Evolutionary conservation across 805 yeast species (phyloP).

Genomic region (Candida anglica): DNA sequence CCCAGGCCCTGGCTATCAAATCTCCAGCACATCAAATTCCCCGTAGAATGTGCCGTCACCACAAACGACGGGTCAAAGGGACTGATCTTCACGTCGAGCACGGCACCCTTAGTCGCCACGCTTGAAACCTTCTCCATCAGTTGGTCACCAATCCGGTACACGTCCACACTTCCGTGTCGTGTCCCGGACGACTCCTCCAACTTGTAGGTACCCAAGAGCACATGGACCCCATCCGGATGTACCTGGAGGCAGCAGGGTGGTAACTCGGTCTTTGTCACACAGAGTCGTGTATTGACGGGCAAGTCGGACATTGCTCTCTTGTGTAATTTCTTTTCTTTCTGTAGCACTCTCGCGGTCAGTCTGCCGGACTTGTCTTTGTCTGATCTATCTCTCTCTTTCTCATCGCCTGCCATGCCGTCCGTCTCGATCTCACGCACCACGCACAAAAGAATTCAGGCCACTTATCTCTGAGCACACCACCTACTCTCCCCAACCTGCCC

Average conservation of each 20-base stretch:
- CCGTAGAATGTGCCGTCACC: conserved; percentile 77
- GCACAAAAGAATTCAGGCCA: no score
- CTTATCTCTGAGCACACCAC: no score
- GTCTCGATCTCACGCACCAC: no score
- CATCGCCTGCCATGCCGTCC: no score
- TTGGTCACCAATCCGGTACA: conserved; percentile 25
- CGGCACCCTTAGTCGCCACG: conserved; percentile 50
- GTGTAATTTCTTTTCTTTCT: no score
- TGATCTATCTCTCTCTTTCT: no score
- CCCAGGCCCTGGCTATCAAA: conserved; percentile 8
- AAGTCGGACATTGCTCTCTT: no score
- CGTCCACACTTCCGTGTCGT: conserved; percentile 61
- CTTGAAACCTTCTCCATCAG: conserved; percentile 14
- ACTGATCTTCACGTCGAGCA: conserved; percentile 71
- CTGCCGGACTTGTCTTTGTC: no score
- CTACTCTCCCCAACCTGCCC: no score
- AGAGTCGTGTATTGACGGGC: conserved; percentile 15
- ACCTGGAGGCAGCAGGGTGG: conserved; percentile 85
- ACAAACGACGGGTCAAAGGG: conserved; percentile 49
- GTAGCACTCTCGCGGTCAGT: no score
- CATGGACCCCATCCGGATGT: conserved; percentile 38
- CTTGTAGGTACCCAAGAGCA: conserved; percentile 79
- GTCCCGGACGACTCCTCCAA: conserved; percentile 51
- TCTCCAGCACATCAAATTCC: conserved; percentile 65
- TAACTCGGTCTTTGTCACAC: conserved; percentile 39